Base-by-base conservation (phyloP, 371 early-diverging fungal species). In the Coemansia sp. region DNA sequence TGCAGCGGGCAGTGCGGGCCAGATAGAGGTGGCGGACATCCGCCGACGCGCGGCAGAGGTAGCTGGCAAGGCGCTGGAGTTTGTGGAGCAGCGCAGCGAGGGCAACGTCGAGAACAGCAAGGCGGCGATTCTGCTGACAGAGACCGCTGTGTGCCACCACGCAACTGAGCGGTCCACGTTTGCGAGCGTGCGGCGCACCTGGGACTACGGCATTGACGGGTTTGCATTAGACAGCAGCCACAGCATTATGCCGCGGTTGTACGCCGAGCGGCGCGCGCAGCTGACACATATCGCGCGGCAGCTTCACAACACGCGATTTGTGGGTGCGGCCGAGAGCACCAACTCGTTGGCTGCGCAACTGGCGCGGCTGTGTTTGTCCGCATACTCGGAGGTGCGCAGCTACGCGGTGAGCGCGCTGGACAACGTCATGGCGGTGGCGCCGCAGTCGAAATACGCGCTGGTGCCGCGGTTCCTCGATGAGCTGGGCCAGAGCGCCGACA, bases 21-120 rank as follows among this genome's bases (percentile, higher is more conserved):
- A 20, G 57, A 77, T 40, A 63, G 77, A 55, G 78, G 82, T 42
- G 60, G 80, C 33, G 39, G 40, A 59, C 12, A 68, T 88, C 11
- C 86, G 90, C 20, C 71, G 78, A 20, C 69, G 77, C 0, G 76
- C 85, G 5, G 90, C 87, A 1, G 61, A 79, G 26, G 65, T 85
- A 8, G 67, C 86, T 3, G 86, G 86, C 52, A 69, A 81, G 16
- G 66, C 87, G 3, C 78, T 85, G 16, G 61, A 41, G 1, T 85
- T 76, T 61, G 84, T 90, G 71, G 77, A 70, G 31, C 67, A 55
- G 0, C 66, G 80, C 39, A 78, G 86, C 8, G 90, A 89, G 57
- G 90, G 92, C 63, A 91, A 93, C 68, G 83, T 90, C 1, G 90
- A 87, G 63, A 86, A 85, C 54, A 78, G 90, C 64, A 90, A 89